phyloP scores from a whole-genome alignment of 495 filamentous ascomycete genomes.

The Penicillium bovifimosum region DNA sequence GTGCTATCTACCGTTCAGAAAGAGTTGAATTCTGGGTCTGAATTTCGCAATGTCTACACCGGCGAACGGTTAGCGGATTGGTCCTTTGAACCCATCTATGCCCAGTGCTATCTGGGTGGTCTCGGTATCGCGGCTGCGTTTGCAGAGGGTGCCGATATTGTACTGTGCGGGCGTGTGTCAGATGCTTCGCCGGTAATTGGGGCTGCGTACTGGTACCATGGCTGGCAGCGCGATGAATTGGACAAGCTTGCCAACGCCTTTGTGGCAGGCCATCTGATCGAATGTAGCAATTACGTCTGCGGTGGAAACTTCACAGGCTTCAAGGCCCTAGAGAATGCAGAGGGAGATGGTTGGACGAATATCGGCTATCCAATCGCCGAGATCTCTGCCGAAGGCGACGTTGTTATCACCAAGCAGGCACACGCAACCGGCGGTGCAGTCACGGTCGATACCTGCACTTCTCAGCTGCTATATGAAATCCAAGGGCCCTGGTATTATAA shows the following conservation, averaged over 20 bases:
- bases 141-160: slow-evolving; percentile 50
- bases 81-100: slow-evolving; percentile 50
- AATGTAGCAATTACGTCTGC: slow-evolving; percentile 51
- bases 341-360: slow-evolving; percentile 37
- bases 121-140: slow-evolving; percentile 46
- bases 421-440: slow-evolving; percentile 30
- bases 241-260: slow-evolving; percentile 48
- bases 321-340: slow-evolving; percentile 33
- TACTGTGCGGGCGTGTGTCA: slow-evolving; percentile 51
- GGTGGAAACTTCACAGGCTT: slow-evolving; percentile 57
- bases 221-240: slow-evolving; percentile 38
- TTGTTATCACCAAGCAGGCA: slow-evolving; percentile 42
- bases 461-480: slow-evolving; percentile 55
- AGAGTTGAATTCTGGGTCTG: slow-evolving; percentile 29
- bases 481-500: slow-evolving; percentile 55
- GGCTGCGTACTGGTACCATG: slow-evolving; percentile 45
- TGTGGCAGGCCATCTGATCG: slow-evolving; percentile 51
- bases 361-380: slow-evolving; percentile 57
- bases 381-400: slow-evolving; percentile 43
- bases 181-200: slow-evolving; percentile 52
- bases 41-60: slow-evolving; percentile 48
- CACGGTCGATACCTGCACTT: slow-evolving; percentile 49
- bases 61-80: slow-evolving; percentile 44
- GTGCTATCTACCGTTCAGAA: slow-evolving; percentile 41
- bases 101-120: slow-evolving; percentile 50